These are phyloP conservation scores for Rosa persica DNA, from an alignment of 306 rosid genomes.

Conservation along the genomic window DNA sequence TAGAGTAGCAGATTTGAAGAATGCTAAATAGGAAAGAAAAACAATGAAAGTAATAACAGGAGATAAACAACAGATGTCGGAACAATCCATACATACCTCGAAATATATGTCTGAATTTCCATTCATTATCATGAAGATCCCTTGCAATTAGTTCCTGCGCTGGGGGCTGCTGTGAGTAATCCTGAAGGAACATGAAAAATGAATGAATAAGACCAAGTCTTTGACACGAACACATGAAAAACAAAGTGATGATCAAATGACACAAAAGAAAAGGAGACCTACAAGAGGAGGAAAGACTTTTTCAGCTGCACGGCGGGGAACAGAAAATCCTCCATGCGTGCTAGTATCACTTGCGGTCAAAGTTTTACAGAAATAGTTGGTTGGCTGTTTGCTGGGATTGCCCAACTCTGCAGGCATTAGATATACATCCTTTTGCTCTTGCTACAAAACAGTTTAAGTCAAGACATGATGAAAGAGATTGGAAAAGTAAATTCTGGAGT, in stretches of 20 bases:
- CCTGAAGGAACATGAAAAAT: conserved; percentile 39
- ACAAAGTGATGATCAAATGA: not conserved
- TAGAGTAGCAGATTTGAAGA: not conserved
- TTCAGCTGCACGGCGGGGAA: conserved; percentile 83
- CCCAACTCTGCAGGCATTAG: conserved; percentile 74
- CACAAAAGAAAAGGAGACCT: conserved; percentile 24
- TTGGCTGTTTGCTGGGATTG: conserved; percentile 62
- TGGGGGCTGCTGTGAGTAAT: conserved; percentile 73
- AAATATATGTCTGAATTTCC: conserved; percentile 75
- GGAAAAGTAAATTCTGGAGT: not conserved
- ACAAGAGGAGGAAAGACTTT: conserved; percentile 84
- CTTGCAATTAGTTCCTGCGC: conserved; percentile 70
- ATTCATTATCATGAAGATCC: conserved; percentile 74
- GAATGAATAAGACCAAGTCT: conserved; percentile 1
- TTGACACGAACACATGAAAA: not conserved
- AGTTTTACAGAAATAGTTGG: conserved; percentile 71
- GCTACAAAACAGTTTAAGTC: conserved; percentile 40
- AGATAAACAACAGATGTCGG: not conserved
- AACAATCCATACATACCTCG: conserved; percentile 41
- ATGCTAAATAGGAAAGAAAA: not conserved
- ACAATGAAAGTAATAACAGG: not conserved
- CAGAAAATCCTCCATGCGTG: conserved; percentile 81
- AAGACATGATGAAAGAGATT: conserved; percentile 20
- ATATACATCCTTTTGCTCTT: conserved; percentile 73
- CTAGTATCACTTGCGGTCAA: conserved; percentile 80